Evolutionary conservation across 495 filamentous ascomycete species (phyloP), one percentile per base, ranked within the genome.

Genomic region (Penicillium daleae): DNA sequence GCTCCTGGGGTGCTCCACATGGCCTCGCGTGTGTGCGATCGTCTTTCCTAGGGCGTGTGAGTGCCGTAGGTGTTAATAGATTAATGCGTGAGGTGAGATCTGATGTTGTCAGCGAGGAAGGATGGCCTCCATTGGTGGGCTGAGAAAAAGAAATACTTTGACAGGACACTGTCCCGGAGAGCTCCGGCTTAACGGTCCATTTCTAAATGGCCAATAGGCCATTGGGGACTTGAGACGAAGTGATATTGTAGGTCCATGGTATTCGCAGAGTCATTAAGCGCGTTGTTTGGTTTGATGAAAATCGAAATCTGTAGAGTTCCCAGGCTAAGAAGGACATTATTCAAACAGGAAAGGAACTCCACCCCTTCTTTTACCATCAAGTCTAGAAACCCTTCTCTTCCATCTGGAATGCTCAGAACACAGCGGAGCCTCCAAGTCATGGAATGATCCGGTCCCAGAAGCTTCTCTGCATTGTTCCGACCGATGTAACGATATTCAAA

Each of bases 401-500:
- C n/a, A n/a, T n/a, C n/a, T 39, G 13, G 15, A n/a, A 19, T n/a
- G 19, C 26, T 19, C 48, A 50, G 48, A 24, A 13, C 48, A 63
- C 63, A n/a, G n/a, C 17, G 59, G 63, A 49, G 56, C 53, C 26
- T 67, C 51, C 13, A 42, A 63, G 55, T 71, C 68, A n/a, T 71
- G 54, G 51, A 60, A 68, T 51, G 59, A 26, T 33, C 44, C 21
- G 74, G 78, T 60, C 68, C 73, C 31, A 81, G 81, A 21, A 84
- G 59, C 60, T 62, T 65, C 37, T 79, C 80, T 0, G 80, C 79
- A 53, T 82, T 84, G 17, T 69, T n/a, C 70, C 77, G 66, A 8
- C 67, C 79, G 15, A 81, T 74, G 32, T 70, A 59, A 48, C 66
- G 2, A 67, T 67, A 27, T 40, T 56, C 2, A 63, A 74, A 76